Evolutionary conservation across 305 asterid species (phyloP).

Genomic region (Andrographis paniculata): DNA sequence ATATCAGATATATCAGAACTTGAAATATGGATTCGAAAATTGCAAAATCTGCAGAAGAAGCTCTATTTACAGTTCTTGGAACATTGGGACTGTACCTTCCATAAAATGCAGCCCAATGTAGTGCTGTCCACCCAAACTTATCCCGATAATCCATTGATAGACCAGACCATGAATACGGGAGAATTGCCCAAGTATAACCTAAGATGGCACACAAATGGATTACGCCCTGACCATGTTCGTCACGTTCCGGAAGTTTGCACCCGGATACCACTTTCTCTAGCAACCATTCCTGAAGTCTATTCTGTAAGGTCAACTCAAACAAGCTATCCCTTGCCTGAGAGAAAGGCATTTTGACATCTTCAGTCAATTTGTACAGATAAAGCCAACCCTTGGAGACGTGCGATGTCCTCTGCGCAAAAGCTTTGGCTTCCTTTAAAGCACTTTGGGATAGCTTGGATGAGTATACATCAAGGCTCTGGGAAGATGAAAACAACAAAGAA

Average conservation of each 20-base stretch:
- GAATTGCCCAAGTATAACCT: constrained; percentile 84
- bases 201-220: constrained; percentile 94
- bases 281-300: constrained; percentile 74
- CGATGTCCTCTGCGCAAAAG: constrained; percentile 47
- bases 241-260: constrained; percentile 58
- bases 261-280: constrained; percentile 67
- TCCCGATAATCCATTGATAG: constrained; percentile 90
- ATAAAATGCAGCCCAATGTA: constrained; percentile 93
- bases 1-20: neutral
- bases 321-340: constrained; percentile 65
- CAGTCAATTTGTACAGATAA: constrained; percentile 41
- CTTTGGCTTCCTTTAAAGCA: constrained; percentile 64
- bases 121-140: constrained; percentile 92
- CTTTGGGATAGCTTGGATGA: constrained; percentile 44
- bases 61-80: neutral
- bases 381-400: constrained; percentile 46
- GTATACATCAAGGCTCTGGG: constrained; percentile 43
- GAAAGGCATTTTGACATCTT: constrained; percentile 42
- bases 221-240: constrained; percentile 87
- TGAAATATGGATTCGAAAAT: neutral
- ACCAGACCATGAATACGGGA: constrained; percentile 73
- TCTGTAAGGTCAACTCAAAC: constrained; percentile 69
- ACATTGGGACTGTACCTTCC: constrained; percentile 48
- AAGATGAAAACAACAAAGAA: constrained; percentile 70
- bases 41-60: neutral